A percentile compares a stretch with the other conserved stretches of the same genome.
Conservation (phyloP, 176 grass and related monocot genomes). For the Chloris gayana region DNA sequence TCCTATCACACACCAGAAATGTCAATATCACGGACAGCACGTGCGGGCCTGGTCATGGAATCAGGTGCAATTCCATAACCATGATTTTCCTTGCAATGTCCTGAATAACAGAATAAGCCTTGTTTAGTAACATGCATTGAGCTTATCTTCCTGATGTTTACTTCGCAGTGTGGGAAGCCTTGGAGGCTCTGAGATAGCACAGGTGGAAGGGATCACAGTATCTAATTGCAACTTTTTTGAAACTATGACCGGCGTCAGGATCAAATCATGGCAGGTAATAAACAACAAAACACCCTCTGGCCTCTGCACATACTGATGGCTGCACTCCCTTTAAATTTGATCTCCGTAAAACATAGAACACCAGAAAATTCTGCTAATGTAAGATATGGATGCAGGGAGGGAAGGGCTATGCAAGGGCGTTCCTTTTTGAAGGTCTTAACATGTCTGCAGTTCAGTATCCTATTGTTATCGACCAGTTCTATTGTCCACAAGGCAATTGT, state of each 20-base stretch:
- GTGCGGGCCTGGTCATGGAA: slow-evolving; percentile 83
- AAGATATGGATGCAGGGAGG: slow-evolving; percentile 56
- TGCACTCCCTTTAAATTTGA: neutral
- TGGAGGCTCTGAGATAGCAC: slow-evolving; percentile 7
- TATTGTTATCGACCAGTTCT: slow-evolving; percentile 70
- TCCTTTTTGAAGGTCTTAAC: slow-evolving; percentile 51
- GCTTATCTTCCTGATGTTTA: neutral
- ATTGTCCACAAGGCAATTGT: slow-evolving; percentile 45
- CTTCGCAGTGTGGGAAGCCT: slow-evolving; percentile 76
- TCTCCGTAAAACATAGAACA: neutral
- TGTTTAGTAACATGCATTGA: slow-evolving; percentile 13
- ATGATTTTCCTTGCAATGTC: neutral
- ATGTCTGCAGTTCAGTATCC: slow-evolving; percentile 53
- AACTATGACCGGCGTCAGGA: slow-evolving; percentile 58
- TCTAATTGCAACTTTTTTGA: slow-evolving; percentile 49
- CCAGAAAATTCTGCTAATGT: neutral
- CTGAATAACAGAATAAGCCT: neutral
- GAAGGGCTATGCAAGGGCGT: slow-evolving; percentile 44
- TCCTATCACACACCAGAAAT: slow-evolving; percentile 41
- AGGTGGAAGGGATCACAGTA: slow-evolving; percentile 53
- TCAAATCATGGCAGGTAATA: slow-evolving; percentile 77
- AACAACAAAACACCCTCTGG: neutral
- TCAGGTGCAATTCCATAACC: slow-evolving; percentile 55
- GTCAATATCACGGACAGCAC: slow-evolving; percentile 31
- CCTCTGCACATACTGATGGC: neutral